These are phyloP conservation scores for Diutina siamensis DNA, from an alignment of 1,139 yeast genomes.

Conservation along the genomic window DNA sequence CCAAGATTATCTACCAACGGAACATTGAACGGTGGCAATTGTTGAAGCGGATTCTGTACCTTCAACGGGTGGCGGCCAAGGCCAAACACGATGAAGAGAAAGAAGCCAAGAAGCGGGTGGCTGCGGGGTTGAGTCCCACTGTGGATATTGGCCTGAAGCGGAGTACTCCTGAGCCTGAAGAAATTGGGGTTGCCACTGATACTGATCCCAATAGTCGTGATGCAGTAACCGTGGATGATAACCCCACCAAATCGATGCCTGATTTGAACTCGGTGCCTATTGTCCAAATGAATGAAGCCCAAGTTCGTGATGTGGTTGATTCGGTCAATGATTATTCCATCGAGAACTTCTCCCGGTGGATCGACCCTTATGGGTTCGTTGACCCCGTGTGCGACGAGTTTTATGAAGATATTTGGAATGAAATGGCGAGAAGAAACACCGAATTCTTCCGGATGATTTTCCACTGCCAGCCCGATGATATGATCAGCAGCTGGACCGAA, in stretches of 20 bases:
- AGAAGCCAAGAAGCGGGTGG: constrained; percentile 22
- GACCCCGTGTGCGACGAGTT: constrained; percentile 78
- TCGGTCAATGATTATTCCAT: constrained; percentile 17
- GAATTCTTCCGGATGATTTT: constrained; percentile 72
- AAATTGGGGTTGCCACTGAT: constrained; percentile 7
- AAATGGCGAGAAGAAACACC: constrained; percentile 77
- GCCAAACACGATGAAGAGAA: constrained; percentile 22
- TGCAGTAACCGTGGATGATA: not conserved
- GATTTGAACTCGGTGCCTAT: constrained; percentile 23
- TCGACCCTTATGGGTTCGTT: constrained; percentile 80
- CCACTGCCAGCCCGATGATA: constrained; percentile 91
- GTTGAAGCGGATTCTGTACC: constrained; percentile 55
- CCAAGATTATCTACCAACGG: constrained; percentile 28
- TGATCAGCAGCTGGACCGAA: constrained; percentile 79
- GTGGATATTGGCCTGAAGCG: not conserved
- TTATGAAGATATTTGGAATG: constrained; percentile 81
- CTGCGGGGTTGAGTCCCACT: constrained; percentile 19
- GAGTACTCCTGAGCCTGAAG: not conserved
- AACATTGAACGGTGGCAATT: constrained; percentile 56
- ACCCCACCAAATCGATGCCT: not conserved
- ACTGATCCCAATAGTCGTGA: not conserved
- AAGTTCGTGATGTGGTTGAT: constrained; percentile 32
- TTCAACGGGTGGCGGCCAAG: constrained; percentile 49
- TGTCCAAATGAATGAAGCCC: constrained; percentile 34
- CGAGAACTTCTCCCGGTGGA: constrained; percentile 31